These are phyloP conservation scores for Kokia cookei DNA, from an alignment of 441 rosid species.

Conservation along the genomic window DNA sequence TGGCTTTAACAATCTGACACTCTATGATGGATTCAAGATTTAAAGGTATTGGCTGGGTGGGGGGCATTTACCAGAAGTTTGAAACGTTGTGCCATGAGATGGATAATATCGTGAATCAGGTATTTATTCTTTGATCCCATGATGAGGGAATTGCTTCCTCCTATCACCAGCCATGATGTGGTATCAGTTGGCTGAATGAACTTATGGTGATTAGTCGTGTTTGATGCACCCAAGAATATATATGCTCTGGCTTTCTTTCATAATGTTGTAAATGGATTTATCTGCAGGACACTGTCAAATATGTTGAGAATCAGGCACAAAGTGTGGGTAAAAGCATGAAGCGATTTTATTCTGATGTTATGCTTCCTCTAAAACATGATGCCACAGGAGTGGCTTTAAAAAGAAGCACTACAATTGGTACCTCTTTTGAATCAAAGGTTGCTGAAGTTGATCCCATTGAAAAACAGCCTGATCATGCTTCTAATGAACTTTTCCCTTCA, in stretches of 20 bases:
- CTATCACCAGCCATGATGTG: not conserved
- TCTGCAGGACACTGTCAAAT: conserved; percentile 40
- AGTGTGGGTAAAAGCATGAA: conserved; percentile 36
- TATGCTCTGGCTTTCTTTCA: not conserved
- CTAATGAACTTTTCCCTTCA: conserved; percentile 4
- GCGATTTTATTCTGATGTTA: conserved; percentile 35
- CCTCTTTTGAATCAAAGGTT: conserved; percentile 14
- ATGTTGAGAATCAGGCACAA: conserved; percentile 48
- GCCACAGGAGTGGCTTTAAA: conserved; percentile 18
- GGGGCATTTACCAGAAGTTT: conserved; percentile 59
- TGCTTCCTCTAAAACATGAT: conserved; percentile 31
- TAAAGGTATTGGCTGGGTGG: conserved; percentile 58
- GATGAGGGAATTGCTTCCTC: not conserved
- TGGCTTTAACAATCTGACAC: not conserved
- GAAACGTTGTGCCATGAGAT: conserved; percentile 63
- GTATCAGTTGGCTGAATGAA: not conserved
- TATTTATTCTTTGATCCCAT: conserved; percentile 5
- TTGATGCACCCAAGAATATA: not conserved
- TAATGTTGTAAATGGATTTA: conserved; percentile 13
- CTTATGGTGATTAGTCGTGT: not conserved
- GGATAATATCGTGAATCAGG: conserved; percentile 44
- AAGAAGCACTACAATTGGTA: conserved; percentile 13
- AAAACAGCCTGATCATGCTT: conserved; percentile 8
- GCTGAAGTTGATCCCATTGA: conserved; percentile 11
- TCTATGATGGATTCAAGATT: conserved; percentile 36